Evolutionary conservation across 371 early-diverging fungal species (phyloP).

Genomic region (Mortierella sp.): DNA sequence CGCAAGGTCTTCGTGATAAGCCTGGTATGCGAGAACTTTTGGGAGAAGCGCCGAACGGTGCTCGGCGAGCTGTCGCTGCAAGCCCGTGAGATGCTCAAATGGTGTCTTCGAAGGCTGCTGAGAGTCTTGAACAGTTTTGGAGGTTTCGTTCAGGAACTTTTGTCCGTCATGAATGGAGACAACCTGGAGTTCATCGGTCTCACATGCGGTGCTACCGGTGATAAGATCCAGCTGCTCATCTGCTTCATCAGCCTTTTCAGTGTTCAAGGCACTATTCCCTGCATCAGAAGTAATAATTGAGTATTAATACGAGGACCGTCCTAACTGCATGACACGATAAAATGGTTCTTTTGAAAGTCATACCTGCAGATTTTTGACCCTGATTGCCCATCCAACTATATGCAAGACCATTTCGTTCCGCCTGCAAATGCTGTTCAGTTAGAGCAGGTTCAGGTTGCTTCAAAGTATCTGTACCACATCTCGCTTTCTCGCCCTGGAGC

Average conservation of each 20-base stretch:
- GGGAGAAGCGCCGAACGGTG: slow-evolving; percentile 29
- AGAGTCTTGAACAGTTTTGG: neutral
- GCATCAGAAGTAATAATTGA: too few species aligned
- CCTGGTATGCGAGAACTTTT: slow-evolving; percentile 20
- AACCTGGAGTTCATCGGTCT: slow-evolving; percentile 4
- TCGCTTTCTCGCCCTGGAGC: neutral
- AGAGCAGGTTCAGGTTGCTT: slow-evolving; percentile 16
- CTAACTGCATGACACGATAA: too few species aligned
- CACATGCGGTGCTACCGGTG: slow-evolving; percentile 20
- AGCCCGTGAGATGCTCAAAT: slow-evolving; percentile 27
- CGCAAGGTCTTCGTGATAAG: slow-evolving; percentile 26
- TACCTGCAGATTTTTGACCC: neutral
- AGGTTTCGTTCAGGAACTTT: too few species aligned
- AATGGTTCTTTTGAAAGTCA: neutral
- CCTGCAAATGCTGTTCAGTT: neutral
- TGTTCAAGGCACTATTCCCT: too few species aligned
- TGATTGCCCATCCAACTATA: neutral
- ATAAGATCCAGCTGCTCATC: neutral
- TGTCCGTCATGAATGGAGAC: neutral
- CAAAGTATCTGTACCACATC: neutral
- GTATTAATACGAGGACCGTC: too few species aligned
- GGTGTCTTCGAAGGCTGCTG: neutral
- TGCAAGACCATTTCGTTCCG: slow-evolving; percentile 8
- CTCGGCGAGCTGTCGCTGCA: slow-evolving; percentile 37
- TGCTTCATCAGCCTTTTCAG: neutral